These are phyloP conservation scores for Lipomyces sp. DNA, from an alignment of 805 yeast genomes.

Conservation along the genomic window DNA sequence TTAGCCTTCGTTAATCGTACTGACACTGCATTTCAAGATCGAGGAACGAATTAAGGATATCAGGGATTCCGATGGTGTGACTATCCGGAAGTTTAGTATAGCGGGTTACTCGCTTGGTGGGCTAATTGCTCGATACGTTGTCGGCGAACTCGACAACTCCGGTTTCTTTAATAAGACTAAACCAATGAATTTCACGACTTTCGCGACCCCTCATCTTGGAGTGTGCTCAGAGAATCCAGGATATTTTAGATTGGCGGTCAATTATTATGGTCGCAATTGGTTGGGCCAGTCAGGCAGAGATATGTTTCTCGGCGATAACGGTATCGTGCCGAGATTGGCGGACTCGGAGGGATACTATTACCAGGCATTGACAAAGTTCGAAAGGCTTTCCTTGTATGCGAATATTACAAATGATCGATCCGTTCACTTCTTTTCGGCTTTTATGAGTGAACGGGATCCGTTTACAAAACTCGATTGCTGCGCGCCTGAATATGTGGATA, in stretches of 20 bases:
- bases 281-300: constrained; percentile 65
- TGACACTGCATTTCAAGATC: constrained; percentile 42
- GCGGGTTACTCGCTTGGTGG: constrained; percentile 95
- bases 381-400: constrained; percentile 65
- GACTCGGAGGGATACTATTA: constrained; percentile 55
- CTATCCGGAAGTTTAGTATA: constrained; percentile 66
- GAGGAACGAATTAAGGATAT: constrained; percentile 50
- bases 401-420: constrained; percentile 83
- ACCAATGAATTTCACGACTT: constrained; percentile 66
- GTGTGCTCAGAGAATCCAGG: constrained; percentile 54
- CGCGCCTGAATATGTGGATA: constrained; percentile 15
- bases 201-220: constrained; percentile 83
- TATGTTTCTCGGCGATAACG: constrained; percentile 59
- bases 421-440: constrained; percentile 85
- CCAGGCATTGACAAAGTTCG: constrained; percentile 62
- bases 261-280: constrained; percentile 58
- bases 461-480: constrained; percentile 53
- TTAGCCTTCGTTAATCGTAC: not conserved
- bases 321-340: constrained; percentile 59
- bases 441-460: constrained; percentile 73
- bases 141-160: constrained; percentile 64
- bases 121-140: constrained; percentile 70
- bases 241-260: constrained; percentile 48
- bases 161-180: constrained; percentile 60
- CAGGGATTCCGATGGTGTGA: constrained; percentile 51